Percentiles rank a stretch among this genome's conserved stretches.
These are phyloP conservation scores for Achaetomiella virescens DNA, from an alignment of 495 filamentous ascomycete species.

Conservation along the genomic window DNA sequence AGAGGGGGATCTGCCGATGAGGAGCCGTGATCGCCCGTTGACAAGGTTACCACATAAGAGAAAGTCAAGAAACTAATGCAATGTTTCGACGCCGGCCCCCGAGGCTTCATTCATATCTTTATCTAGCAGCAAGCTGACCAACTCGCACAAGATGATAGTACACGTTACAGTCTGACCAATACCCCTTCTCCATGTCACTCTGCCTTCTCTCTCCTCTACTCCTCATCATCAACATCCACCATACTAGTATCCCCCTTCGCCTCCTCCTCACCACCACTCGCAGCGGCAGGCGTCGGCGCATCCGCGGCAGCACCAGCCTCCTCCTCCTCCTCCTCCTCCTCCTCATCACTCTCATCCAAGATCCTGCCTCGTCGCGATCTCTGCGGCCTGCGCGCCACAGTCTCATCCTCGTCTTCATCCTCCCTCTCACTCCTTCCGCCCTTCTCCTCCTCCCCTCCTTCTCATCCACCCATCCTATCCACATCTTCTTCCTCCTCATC, in stretches of 20 bases:
- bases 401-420: constrained; percentile 37
- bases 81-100: too few relatives aligned
- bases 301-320: not conserved
- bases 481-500: constrained; percentile 30
- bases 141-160: not conserved
- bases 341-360: constrained; percentile 44
- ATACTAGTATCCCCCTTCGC: constrained; percentile 30
- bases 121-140: not conserved
- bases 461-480: constrained; percentile 20
- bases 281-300: not conserved
- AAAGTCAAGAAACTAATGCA: too few relatives aligned
- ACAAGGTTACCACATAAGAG: too few relatives aligned
- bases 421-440: constrained; percentile 30
- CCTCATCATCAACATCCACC: constrained; percentile 36
- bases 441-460: constrained; percentile 13
- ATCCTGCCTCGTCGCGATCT: constrained; percentile 27
- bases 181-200: not conserved
- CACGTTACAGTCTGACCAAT: constrained; percentile 8
- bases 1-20: too few relatives aligned
- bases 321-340: constrained; percentile 29
- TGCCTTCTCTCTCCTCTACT: constrained; percentile 10
- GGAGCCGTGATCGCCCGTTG: too few relatives aligned
- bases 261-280: constrained; percentile 6
- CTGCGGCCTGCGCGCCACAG: constrained; percentile 24
- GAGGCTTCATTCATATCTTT: too few relatives aligned